Conservation (phyloP, 129 eudicot genomes). For the Chrysanthemum makinoi region DNA sequence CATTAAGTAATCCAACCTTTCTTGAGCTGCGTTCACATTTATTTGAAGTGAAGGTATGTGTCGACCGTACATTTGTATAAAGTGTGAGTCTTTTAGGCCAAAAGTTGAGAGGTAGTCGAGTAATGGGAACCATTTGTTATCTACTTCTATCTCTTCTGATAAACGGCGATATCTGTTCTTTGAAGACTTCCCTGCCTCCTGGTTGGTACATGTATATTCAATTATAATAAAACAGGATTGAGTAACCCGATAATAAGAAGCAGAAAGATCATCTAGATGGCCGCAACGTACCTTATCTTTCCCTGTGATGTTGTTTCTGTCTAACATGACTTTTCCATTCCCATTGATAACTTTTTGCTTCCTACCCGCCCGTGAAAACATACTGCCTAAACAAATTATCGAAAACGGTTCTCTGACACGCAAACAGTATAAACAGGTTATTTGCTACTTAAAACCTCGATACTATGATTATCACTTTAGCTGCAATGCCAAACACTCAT, state of each 20-base stretch:
- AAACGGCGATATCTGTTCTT: conserved; percentile 51
- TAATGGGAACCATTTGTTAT: conserved; percentile 75
- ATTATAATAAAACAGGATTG: too few relatives aligned
- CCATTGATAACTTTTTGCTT: conserved; percentile 24
- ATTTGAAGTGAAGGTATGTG: conserved; percentile 87
- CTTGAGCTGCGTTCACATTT: conserved; percentile 69
- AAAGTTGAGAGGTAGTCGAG: conserved; percentile 83
- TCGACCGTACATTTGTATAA: conserved; percentile 80
- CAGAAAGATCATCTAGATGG: conserved; percentile 9
- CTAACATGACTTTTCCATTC: conserved; percentile 29
- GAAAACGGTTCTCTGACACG: too few relatives aligned
- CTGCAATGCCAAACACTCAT: too few relatives aligned
- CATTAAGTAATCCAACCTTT: conserved; percentile 75
- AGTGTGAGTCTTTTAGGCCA: conserved; percentile 82
- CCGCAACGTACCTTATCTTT: conserved; percentile 45
- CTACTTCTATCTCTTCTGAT: conserved; percentile 69
- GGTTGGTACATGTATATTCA: neutral
- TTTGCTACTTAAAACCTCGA: too few relatives aligned
- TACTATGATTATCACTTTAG: too few relatives aligned
- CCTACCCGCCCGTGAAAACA: conserved; percentile 33
- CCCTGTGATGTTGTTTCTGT: conserved; percentile 18
- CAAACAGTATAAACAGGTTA: too few relatives aligned
- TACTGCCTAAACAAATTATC: conserved; percentile 23
- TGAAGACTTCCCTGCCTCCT: conserved; percentile 42
- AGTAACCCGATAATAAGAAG: too few relatives aligned